Percentiles rank a stretch among this genome's conserved stretches.
phyloP scores from a whole-genome alignment of 495 filamentous ascomycete genomes.

The Xylaria bambusicola region DNA sequence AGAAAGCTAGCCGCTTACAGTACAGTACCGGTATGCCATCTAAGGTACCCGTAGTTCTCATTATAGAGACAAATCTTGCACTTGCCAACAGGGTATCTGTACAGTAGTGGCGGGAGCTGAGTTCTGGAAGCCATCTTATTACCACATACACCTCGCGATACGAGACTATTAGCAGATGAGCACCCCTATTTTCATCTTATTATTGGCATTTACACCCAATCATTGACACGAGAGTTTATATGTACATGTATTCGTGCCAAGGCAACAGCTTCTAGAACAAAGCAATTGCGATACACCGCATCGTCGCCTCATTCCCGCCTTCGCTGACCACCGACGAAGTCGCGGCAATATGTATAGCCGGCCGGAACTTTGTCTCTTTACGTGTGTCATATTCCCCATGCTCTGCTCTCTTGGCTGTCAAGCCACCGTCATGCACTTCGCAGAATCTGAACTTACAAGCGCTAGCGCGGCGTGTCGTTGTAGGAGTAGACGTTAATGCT shows the following conservation, averaged over 20 bases:
- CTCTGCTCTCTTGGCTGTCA: background rate
- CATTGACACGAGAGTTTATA: too few relatives aligned
- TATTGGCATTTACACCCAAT: too few relatives aligned
- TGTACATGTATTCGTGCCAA: too few relatives aligned
- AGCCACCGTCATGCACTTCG: conserved; percentile 12
- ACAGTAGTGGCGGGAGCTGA: conserved; percentile 3
- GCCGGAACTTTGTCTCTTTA: background rate
- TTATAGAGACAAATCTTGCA: background rate
- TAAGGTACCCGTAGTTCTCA: too few relatives aligned
- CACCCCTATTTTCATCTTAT: too few relatives aligned
- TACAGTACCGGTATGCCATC: too few relatives aligned
- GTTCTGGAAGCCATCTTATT: too few relatives aligned
- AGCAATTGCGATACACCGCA: background rate
- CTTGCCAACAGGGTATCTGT: background rate
- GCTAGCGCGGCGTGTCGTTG: too few relatives aligned
- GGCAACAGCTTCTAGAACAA: too few relatives aligned
- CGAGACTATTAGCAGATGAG: too few relatives aligned
- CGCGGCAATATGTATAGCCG: background rate
- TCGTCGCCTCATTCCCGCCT: background rate
- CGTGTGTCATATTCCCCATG: background rate
- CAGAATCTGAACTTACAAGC: conserved; percentile 8
- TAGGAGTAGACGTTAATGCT: too few relatives aligned
- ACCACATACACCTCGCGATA: too few relatives aligned
- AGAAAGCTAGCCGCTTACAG: conserved; percentile 1
- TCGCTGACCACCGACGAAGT: background rate